Percentiles rank a stretch among this genome's conserved stretches.
These are phyloP conservation scores for Lathyrus aphaca DNA, from an alignment of 306 rosid species.

Conservation along the genomic window DNA sequence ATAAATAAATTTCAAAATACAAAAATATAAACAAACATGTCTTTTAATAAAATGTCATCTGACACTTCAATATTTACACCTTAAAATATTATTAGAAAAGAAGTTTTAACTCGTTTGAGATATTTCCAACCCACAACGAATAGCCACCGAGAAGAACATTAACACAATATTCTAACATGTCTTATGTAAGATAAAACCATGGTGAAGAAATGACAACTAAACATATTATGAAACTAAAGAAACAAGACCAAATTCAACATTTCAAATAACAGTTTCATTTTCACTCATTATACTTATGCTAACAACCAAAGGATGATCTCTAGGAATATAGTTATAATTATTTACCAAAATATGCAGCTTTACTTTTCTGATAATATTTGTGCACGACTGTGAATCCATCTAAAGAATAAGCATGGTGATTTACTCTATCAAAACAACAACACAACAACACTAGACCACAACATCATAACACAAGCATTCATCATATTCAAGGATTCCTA, in stretches of 20 bases:
- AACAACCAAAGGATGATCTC: conserved; percentile 27
- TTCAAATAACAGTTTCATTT: neutral
- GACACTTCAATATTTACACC: conserved; percentile 12
- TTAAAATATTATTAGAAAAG: conserved; percentile 14
- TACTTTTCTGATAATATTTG: conserved; percentile 21
- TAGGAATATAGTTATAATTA: conserved; percentile 1
- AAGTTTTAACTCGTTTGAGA: conserved; percentile 6
- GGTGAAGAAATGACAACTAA: conserved; percentile 9
- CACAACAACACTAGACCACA: too few relatives aligned
- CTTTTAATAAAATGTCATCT: conserved; percentile 8
- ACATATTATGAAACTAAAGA: neutral
- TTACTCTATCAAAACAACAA: too few relatives aligned
- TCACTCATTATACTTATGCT: neutral
- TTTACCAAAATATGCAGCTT: conserved; percentile 28
- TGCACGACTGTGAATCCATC: conserved; percentile 14
- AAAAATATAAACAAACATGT: neutral
- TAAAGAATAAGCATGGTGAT: conserved; percentile 33
- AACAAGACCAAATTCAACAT: conserved; percentile 28
- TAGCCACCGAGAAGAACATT: conserved; percentile 20
- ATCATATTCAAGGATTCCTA: too few relatives aligned
- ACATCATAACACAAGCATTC: too few relatives aligned
- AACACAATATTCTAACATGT: conserved; percentile 1
- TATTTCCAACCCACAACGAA: neutral
- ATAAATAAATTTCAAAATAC: neutral
- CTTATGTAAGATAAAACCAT: neutral